Evolutionary conservation across 2,329 filamentous ascomycete species (phyloP).

Genomic region (Dissoconium aciculare): DNA sequence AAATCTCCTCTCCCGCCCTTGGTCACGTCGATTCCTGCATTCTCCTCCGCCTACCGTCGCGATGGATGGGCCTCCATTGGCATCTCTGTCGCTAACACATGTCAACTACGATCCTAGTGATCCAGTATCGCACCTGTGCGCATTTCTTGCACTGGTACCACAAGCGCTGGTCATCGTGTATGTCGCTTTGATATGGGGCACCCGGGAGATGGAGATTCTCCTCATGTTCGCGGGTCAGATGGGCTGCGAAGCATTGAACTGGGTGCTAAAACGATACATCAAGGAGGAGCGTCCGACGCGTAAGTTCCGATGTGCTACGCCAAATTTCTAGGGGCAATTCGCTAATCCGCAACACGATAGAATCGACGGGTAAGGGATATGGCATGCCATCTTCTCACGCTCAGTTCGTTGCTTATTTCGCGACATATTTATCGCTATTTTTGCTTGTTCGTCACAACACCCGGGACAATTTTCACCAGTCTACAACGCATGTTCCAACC

Average conservation of each 20-base stretch:
- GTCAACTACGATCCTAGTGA: conserved; percentile 93
- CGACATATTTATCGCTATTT: conserved; percentile 69
- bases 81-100: conserved; percentile 86
- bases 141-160: conserved; percentile 85
- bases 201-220: conserved; percentile 75
- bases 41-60: conserved; percentile 7
- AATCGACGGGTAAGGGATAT: conserved; percentile 77
- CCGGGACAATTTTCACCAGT: conserved; percentile 25
- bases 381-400: conserved; percentile 95
- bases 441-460: conserved; percentile 65
- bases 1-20: conserved; percentile 2
- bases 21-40: not conserved
- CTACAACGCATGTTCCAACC: conserved; percentile 39
- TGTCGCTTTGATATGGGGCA: conserved; percentile 76
- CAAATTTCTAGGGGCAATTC: too few species aligned
- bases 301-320: conserved; percentile 39
- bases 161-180: conserved; percentile 86
- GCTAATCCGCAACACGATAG: conserved; percentile 29
- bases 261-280: conserved; percentile 73
- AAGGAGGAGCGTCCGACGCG: conserved; percentile 78
- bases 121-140: conserved; percentile 69
- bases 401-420: conserved; percentile 89
- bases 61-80: conserved; percentile 47
- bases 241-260: conserved; percentile 82
- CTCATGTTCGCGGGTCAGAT: conserved; percentile 89